Conservation (phyloP, 345 rosid species). For the Salix dunnii region DNA sequence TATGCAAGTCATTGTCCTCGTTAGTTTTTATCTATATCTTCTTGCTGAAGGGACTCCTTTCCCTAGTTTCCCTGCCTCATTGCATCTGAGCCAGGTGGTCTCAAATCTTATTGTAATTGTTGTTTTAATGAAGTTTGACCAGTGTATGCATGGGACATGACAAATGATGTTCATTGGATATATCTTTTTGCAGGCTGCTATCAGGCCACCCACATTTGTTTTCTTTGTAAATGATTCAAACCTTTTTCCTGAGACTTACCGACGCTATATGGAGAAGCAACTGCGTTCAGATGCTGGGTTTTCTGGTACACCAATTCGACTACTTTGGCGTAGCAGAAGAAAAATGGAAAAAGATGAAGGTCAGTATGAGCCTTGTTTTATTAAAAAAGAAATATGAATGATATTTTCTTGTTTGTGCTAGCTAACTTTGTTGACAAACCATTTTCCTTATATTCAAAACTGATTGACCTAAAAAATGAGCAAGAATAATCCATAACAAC, state of each 20-base stretch:
- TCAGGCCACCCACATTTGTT: constrained; percentile 94
- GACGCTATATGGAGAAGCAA: constrained; percentile 93
- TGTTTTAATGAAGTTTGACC: neutral
- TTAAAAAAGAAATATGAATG: neutral
- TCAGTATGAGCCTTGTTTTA: constrained; percentile 15
- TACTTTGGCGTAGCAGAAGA: constrained; percentile 92
- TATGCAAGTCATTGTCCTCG: neutral
- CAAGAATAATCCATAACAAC: too few relatives aligned
- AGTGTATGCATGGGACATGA: neutral
- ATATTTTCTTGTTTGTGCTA: neutral
- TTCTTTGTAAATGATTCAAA: constrained; percentile 90
- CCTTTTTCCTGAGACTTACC: constrained; percentile 83
- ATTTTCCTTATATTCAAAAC: too few relatives aligned
- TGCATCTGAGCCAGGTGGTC: neutral
- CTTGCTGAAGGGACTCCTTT: neutral
- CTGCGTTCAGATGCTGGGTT: constrained; percentile 83
- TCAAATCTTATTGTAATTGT: neutral
- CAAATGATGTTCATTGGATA: constrained; percentile 1
- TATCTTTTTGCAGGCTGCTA: constrained; percentile 69
- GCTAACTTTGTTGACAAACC: neutral
- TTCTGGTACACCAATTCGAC: constrained; percentile 78
- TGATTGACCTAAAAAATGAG: too few relatives aligned
- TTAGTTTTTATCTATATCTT: neutral
- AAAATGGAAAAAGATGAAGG: constrained; percentile 63
- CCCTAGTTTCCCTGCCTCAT: neutral